A percentile compares a stretch with the other conserved stretches of the same genome.
Evolutionary conservation across 106 monocot species (phyloP).

Genomic region (Triglochin maritima): DNA sequence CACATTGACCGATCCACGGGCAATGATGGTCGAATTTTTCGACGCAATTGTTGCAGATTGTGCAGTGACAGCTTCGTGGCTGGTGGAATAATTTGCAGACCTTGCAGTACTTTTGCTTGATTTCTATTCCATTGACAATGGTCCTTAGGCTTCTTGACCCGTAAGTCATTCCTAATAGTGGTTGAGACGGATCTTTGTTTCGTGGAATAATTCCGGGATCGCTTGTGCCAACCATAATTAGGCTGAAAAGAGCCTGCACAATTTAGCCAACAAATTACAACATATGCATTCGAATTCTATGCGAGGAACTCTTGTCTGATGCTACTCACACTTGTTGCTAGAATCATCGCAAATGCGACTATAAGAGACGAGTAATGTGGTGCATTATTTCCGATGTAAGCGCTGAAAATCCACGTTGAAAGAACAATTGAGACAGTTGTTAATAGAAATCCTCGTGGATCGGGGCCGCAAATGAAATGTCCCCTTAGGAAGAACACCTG

Average conservation of each 20-base stretch:
- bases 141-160: conserved; percentile 16
- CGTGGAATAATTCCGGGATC: conserved; percentile 23
- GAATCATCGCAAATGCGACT: not conserved
- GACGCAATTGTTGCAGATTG: conserved; percentile 54
- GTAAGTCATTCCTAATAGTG: not conserved
- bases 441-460: conserved; percentile 4
- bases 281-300: no score
- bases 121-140: conserved; percentile 24
- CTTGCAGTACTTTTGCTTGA: conserved; percentile 43
- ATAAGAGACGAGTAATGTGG: not conserved
- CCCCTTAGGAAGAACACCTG: conserved; percentile 11
- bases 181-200: conserved; percentile 27
- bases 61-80: conserved; percentile 44
- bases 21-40: conserved; percentile 71
- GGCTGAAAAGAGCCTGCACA: conserved; percentile 1
- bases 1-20: conserved; percentile 55
- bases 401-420: conserved; percentile 6
- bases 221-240: conserved; percentile 2
- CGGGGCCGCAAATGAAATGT: conserved; percentile 7
- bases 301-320: not conserved
- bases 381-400: not conserved
- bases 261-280: not conserved
- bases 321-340: conserved; percentile 1
- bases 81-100: conserved; percentile 35
- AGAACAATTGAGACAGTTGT: conserved; percentile 3